A percentile compares a stretch with the other conserved stretches of the same genome.
phyloP scores from a whole-genome alignment of 2,329 filamentous ascomycete species.

The Fusarium sororula region DNA sequence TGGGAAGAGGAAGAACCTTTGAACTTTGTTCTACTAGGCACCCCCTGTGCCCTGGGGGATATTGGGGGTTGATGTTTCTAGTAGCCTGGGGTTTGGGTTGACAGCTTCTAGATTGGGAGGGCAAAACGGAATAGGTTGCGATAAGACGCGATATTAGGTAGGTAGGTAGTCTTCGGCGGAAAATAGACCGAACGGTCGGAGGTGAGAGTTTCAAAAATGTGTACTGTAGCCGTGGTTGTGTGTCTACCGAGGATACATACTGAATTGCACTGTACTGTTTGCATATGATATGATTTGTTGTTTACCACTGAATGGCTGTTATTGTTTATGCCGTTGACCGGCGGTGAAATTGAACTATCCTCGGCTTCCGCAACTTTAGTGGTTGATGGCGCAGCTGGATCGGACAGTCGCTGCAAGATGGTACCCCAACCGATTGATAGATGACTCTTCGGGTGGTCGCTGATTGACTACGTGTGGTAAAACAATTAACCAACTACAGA shows the following conservation, averaged over 20 bases:
- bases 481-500: constrained; percentile 15
- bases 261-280: not conserved
- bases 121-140: constrained; percentile 6
- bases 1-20: constrained; percentile 11
- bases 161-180: not conserved
- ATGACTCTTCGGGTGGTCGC: constrained; percentile 14
- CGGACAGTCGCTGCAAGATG: constrained; percentile 27
- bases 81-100: not conserved
- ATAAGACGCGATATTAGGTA: constrained; percentile 6
- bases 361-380: constrained; percentile 9
- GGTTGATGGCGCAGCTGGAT: constrained; percentile 13
- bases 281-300: not conserved
- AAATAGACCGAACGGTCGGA: not conserved
- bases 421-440: constrained; percentile 17
- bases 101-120: constrained; percentile 19
- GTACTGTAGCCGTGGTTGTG: not conserved
- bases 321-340: constrained; percentile 19
- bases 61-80: constrained; percentile 1
- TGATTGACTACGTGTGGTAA: not conserved
- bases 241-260: constrained; percentile 4
- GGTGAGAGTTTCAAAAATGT: not conserved
- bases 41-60: not conserved
- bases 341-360: constrained; percentile 24
- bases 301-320: constrained; percentile 2
- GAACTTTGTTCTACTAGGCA: not conserved